A percentile compares a stretch with the other conserved stretches of the same genome.
These are phyloP conservation scores for Allium fistulosum DNA, from an alignment of 106 monocot species.

Conservation along the genomic window DNA sequence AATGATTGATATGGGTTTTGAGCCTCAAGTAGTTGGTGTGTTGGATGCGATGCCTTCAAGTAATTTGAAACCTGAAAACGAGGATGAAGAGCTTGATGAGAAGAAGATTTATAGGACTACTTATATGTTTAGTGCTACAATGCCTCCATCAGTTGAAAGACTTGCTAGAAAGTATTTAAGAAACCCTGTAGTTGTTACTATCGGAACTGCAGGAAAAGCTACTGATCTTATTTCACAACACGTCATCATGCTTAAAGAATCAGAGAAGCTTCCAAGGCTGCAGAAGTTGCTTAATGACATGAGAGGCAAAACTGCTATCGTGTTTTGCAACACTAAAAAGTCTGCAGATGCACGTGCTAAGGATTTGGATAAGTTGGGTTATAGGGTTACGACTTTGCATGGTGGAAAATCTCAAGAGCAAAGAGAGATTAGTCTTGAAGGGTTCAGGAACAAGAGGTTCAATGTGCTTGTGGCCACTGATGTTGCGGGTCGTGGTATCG, in stretches of 20 bases:
- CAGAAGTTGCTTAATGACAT: slow-evolving; percentile 80
- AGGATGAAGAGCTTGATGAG: slow-evolving; percentile 90
- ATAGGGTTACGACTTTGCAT: slow-evolving; percentile 80
- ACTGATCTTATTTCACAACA: slow-evolving; percentile 93
- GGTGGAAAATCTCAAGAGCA: slow-evolving; percentile 98
- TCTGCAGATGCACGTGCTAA: slow-evolving; percentile 80
- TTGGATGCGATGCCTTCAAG: slow-evolving; percentile 98
- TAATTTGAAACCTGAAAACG: slow-evolving; percentile 97
- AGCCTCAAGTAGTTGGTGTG: slow-evolving; percentile 99
- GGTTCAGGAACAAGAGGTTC: slow-evolving; percentile 78
- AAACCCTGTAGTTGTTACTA: slow-evolving; percentile 95
- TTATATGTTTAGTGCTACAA: slow-evolving; percentile 99
- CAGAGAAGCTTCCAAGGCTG: slow-evolving; percentile 78
- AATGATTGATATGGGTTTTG: slow-evolving; percentile 99
- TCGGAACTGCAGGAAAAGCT: slow-evolving; percentile 94
- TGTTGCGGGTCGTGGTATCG: slow-evolving; percentile 96
- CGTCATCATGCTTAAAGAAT: slow-evolving; percentile 87
- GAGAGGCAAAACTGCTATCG: slow-evolving; percentile 88
- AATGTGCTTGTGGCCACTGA: slow-evolving; percentile 95
- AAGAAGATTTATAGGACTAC: slow-evolving; percentile 96
- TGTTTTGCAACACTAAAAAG: slow-evolving; percentile 93
- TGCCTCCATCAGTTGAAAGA: slow-evolving; percentile 90
- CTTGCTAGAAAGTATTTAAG: slow-evolving; percentile 88
- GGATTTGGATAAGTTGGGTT: slow-evolving; percentile 80
- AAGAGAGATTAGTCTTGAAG: slow-evolving; percentile 93